Evolutionary conservation across 352 stramenopile species (phyloP), one percentile per base, ranked within the genome.

Genomic region (Halophytophthora polymorphica): DNA sequence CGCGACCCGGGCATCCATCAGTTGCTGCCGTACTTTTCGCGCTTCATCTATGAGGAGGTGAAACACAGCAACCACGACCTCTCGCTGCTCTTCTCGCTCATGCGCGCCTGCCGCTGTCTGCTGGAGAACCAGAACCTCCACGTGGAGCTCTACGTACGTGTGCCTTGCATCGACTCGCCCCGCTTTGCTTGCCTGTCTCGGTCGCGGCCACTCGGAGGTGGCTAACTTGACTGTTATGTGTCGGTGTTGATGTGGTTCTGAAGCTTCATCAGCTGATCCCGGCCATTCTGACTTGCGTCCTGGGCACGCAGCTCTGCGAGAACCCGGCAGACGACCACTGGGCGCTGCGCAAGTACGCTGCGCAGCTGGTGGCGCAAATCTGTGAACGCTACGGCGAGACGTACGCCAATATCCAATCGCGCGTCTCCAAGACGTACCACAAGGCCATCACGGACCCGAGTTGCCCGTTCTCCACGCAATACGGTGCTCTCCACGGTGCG

Each of bases 261-360:
- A 42, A 96, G 78, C 71, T 98, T 8, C 90, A 98, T 56, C 90
- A 98, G 83, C 63, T 98, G 35, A 82, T 98, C 53, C 90, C 90
- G 19, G 79, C 90, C 29, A 90, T 98, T 23, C 67, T 98, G 47
- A 98, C 92, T 33, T 97, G 90, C 50, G 82, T 98, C 19, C 73
- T 98, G 17, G 88, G 90, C 13, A 86, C 88, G 50, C 86, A 93
- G 45, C 60, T 97, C 6, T 97, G 88, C 50, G 85, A 89, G 43
- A 89, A 88, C 50, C 71, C 86, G 10, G 64, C 81, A 14, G 73
- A 93, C 31, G 82, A 97, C 59, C 90, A 98, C 58, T 98, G 92
- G 91, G 78, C 78, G 3, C 54, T 98, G 22, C 86, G 94, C 45
- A 87, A 90, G 54, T 93, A 92, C 45, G 79, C 81, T 0, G 83